Evolutionary conservation across 2,329 filamentous ascomycete genomes (phyloP), one percentile per base, ranked within the genome.

Genomic region (Cercospora nicotianae): DNA sequence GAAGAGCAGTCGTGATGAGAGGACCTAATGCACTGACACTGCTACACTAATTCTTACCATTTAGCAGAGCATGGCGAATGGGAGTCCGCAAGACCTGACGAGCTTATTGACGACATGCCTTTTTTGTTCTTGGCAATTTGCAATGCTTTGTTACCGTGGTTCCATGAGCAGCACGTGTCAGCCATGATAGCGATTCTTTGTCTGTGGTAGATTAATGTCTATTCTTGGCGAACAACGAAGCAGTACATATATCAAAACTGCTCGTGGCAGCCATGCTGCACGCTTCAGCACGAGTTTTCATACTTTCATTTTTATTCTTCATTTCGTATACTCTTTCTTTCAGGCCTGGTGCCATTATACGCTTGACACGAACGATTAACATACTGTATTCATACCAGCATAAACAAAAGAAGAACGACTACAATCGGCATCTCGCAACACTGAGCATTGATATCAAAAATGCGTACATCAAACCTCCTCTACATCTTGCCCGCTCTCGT

Each of bases 1-100:
- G 53, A 67, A 60, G 53, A 60, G 45, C 12, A 66, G 58, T 62
- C 58, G 39, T 60, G 48, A 55, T 6, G 18, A 36, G 2, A 28
- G 7, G 23, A 16, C 23, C 0, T 26, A n/a, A 16, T 16, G 23
- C 23, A 30, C 48, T 3, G 7, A 1, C 23, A 16, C 3, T 28
- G 48, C 6, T 55, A 28, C 48, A 6, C 36, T 42, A 3, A n/a
- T n/a, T n/a, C n/a, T n/a, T n/a, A n/a, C n/a, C n/a, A 8, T 39
- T 16, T 8, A 39, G 36, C 36, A 8, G 6, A 28, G 48, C 3
- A 53, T 28, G 20, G 5, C 20, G 13, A 5, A 53, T n/a, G 20
- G 10, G 12, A 13, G 10, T 16, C 12, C 3, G 5, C 23, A 12
- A 53, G 20, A 26, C 20, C 23, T 12, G 12, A 26, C 13, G 12